Percentiles rank a stretch among this genome's conserved stretches.
These are phyloP conservation scores for Hanseniaspora vineae DNA, from an alignment of 805 yeast species.

Conservation along the genomic window DNA sequence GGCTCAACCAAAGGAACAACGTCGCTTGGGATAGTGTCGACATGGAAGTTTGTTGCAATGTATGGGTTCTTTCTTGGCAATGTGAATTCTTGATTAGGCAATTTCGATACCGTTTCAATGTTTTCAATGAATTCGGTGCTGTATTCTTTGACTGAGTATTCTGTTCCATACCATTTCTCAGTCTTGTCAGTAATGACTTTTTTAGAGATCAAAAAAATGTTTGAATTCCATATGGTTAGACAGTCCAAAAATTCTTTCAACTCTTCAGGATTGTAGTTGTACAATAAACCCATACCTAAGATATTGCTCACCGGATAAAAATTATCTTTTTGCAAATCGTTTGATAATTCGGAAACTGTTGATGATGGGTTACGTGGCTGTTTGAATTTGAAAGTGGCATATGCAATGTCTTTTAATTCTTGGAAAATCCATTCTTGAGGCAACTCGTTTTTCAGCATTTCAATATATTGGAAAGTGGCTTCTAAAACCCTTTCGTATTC, in stretches of 20 bases:
- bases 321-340: constrained; percentile 38
- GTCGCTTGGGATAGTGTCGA: constrained; percentile 30
- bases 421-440: constrained; percentile 71
- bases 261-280: constrained; percentile 43
- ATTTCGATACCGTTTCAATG: constrained; percentile 20
- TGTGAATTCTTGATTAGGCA: constrained; percentile 28
- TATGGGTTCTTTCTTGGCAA: constrained; percentile 70
- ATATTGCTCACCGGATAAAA: constrained; percentile 52
- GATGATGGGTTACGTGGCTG: constrained; percentile 64
- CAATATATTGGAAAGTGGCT: constrained; percentile 59
- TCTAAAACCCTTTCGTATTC: constrained; percentile 49
- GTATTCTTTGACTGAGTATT: constrained; percentile 41
- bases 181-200: constrained; percentile 35
- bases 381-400: constrained; percentile 60
- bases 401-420: constrained; percentile 61
- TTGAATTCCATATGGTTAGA: constrained; percentile 47
- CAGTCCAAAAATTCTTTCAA: constrained; percentile 36
- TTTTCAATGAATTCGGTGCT: constrained; percentile 25
- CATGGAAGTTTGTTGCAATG: constrained; percentile 66
- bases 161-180: constrained; percentile 90
- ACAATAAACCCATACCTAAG: constrained; percentile 42
- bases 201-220: constrained; percentile 42
- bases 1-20: constrained; percentile 38
- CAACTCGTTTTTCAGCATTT: constrained; percentile 39
- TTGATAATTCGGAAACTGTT: constrained; percentile 61